Evolutionary conservation across 2,329 filamentous ascomycete genomes (phyloP), one percentile per base, ranked within the genome.

Genomic region (Nannizziopsis barbatae): DNA sequence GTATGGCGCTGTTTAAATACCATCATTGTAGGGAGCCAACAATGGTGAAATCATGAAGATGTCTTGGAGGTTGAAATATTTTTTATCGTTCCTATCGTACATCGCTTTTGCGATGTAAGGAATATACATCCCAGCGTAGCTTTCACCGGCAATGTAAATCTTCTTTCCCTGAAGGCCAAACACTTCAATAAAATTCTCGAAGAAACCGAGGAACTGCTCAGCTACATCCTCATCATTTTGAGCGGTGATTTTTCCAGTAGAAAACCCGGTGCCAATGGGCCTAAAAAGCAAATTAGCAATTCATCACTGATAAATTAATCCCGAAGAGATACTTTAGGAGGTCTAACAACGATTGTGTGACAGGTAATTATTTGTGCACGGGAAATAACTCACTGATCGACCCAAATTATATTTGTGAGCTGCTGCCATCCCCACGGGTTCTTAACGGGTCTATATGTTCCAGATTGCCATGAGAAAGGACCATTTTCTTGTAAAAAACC

Each of bases 401-500:
- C 73, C 77, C 80, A 92, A 41, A 92, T 69, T 58, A 89, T 76
- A 62, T 89, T 87, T 46, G 84, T 84, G 32, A 90, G 65, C 44
- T 83, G 83, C 51, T 77, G 77, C 83, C 83, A 89, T n/a, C 76
- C 75, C 68, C 81, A 88, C 0, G 76, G 73, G 59, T 88, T 88
- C 39, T 70, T 66, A 0, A 79, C 71, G 0, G 84, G 83, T 14
- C 72, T 71, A 48, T 72, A 75, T 0, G 83, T 89, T 31, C 86
- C 86, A 35, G 46, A 47, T 59, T 83, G 76, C 81, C 82, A 86
- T 4, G 75, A 50, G 57, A 86, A 83, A 0, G 84, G 82, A 0
- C 86, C 84, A 56, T 87, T 89, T 57, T 90, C 85, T 44, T 86
- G 83, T 8, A 90, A 62, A 1, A 89, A 69, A 6, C 83, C 84